Conservation (phyloP, 2,329 filamentous ascomycete species). For the Penicillium sp. region DNA sequence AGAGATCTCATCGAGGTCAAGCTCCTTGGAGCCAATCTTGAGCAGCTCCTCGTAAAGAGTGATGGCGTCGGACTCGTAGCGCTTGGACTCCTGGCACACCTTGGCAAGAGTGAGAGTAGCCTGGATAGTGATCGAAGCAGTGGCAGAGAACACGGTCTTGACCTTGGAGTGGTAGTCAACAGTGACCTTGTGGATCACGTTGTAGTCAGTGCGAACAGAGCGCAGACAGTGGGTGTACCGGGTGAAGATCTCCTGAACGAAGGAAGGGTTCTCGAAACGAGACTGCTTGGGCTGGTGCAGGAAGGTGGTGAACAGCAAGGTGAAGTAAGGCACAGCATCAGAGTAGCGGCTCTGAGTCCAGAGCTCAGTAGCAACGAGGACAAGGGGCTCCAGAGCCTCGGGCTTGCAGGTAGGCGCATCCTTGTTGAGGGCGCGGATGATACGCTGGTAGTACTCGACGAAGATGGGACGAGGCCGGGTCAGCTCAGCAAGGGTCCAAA, state of each 20-base stretch:
- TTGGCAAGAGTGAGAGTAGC: constrained; percentile 38
- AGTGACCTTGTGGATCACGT: constrained; percentile 35
- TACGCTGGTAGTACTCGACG: constrained; percentile 42
- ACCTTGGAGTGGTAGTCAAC: constrained; percentile 36
- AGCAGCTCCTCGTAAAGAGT: constrained; percentile 40
- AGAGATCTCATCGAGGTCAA: constrained; percentile 37
- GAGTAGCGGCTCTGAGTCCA: constrained; percentile 40
- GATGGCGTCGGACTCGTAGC: constrained; percentile 37
- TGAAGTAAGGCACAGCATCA: constrained; percentile 38
- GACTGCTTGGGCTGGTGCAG: constrained; percentile 34
- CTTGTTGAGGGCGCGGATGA: constrained; percentile 42
- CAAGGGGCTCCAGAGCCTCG: constrained; percentile 41
- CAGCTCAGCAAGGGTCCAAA: constrained; percentile 39
- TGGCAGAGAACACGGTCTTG: constrained; percentile 36
- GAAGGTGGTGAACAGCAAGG: constrained; percentile 40
- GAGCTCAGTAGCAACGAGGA: constrained; percentile 40
- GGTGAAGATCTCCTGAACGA: constrained; percentile 35
- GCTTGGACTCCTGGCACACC: constrained; percentile 41
- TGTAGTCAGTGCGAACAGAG: constrained; percentile 31
- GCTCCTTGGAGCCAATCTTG: constrained; percentile 30
- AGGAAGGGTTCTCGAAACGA: constrained; percentile 35
- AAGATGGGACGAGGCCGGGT: constrained; percentile 38
- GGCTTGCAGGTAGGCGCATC: constrained; percentile 33
- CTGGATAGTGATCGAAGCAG: constrained; percentile 38
- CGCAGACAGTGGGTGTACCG: constrained; percentile 40